Conservation (phyloP, 192 early-diverging fungal species). For the Coemansia erecta region DNA sequence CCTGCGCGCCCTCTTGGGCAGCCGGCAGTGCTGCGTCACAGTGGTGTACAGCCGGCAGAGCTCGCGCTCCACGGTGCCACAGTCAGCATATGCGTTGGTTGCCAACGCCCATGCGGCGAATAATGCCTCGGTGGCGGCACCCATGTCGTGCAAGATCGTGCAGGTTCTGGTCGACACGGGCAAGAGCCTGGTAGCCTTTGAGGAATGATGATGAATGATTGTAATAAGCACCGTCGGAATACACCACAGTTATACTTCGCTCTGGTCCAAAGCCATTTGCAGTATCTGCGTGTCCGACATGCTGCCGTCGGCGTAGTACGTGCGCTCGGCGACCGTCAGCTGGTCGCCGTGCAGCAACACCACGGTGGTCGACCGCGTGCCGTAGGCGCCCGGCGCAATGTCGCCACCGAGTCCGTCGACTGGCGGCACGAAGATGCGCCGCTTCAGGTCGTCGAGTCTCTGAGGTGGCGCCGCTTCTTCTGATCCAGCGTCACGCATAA, state of each 20-base stretch:
- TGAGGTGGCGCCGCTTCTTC: neutral
- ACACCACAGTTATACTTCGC: no score
- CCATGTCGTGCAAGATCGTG: slow-evolving; percentile 98
- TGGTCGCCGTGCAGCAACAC: slow-evolving; percentile 18
- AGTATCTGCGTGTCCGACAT: no score
- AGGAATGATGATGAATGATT: no score
- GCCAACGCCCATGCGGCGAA: slow-evolving; percentile 51
- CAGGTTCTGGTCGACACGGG: slow-evolving; percentile 77
- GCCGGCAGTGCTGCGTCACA: slow-evolving; percentile 57
- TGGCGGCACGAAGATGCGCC: slow-evolving; percentile 37
- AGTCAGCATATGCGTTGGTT: slow-evolving; percentile 57
- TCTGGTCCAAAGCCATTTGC: no score
- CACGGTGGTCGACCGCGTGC: slow-evolving; percentile 39
- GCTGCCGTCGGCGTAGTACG: slow-evolving; percentile 2
- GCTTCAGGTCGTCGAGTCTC: slow-evolving; percentile 20
- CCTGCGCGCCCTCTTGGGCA: slow-evolving; percentile 62
- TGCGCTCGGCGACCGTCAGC: slow-evolving; percentile 23
- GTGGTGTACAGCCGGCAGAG: slow-evolving; percentile 58
- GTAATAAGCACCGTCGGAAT: no score
- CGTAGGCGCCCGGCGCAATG: slow-evolving; percentile 11
- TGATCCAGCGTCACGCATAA: slow-evolving; percentile 14
- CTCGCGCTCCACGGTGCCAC: slow-evolving; percentile 53
- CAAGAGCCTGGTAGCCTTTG: no score
- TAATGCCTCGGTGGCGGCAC: slow-evolving; percentile 67
- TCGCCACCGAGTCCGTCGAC: neutral